Evolutionary conservation across 2,329 filamentous ascomycete species (phyloP).

Genomic region (Fusarium devonianum): DNA sequence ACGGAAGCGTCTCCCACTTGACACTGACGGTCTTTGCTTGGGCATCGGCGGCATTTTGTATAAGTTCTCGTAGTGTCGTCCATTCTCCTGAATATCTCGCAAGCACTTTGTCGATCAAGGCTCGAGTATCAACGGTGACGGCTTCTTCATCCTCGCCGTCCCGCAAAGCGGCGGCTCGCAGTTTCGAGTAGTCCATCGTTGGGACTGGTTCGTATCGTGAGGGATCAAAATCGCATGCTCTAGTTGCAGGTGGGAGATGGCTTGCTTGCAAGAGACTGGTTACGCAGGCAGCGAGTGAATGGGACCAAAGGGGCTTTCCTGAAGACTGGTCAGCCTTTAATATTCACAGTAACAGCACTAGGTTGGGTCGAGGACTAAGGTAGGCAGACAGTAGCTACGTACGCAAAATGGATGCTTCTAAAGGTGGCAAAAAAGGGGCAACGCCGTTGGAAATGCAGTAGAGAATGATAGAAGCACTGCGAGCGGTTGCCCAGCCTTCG

Average conservation of each 20-base stretch:
- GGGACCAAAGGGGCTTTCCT: background rate
- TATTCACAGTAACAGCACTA: background rate
- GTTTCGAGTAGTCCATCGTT: constrained; percentile 73
- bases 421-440: background rate
- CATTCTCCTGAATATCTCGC: constrained; percentile 97
- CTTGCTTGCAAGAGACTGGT: background rate
- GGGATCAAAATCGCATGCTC: constrained; percentile 32
- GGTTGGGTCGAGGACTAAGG: constrained; percentile 10
- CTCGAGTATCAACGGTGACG: constrained; percentile 96
- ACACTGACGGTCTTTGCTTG: constrained; percentile 89
- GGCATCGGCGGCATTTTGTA: constrained; percentile 98
- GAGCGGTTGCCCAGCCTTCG: background rate
- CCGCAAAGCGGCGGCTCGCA: constrained; percentile 86
- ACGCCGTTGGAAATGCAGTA: background rate
- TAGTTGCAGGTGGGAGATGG: background rate
- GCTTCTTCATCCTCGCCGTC: constrained; percentile 93
- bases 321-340: constrained; percentile 6
- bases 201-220: background rate
- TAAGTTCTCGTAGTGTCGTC: constrained; percentile 87
- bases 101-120: constrained; percentile 96
- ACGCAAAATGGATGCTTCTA: constrained; percentile 7
- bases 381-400: constrained; percentile 32
- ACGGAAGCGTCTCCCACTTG: constrained; percentile 90
- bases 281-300: background rate
- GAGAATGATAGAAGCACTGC: constrained; percentile 11